phyloP scores from a whole-genome alignment of 805 yeast genomes.

The Wickerhamiella azymoides region DNA sequence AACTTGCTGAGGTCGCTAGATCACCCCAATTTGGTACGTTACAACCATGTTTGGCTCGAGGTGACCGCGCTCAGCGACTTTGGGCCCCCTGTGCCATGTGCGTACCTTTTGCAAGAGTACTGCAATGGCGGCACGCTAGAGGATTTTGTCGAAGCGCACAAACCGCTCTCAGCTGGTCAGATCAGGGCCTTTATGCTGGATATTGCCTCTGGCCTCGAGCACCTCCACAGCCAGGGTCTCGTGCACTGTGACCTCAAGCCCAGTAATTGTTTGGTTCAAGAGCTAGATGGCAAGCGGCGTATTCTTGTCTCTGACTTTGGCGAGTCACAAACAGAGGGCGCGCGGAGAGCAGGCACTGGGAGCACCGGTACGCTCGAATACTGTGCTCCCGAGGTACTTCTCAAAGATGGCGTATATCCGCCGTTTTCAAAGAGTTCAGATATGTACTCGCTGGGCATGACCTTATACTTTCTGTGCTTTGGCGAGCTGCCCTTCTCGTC shows the following conservation, averaged over 20 bases:
- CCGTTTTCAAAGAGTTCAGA: slow-evolving; percentile 65
- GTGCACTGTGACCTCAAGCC: slow-evolving; percentile 87
- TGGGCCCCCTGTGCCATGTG: slow-evolving; percentile 54
- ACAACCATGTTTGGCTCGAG: slow-evolving; percentile 89
- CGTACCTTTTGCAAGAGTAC: slow-evolving; percentile 72
- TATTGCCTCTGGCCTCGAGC: slow-evolving; percentile 53
- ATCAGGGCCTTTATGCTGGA: slow-evolving; percentile 57
- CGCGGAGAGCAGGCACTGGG: slow-evolving; percentile 53
- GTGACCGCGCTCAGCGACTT: slow-evolving; percentile 38
- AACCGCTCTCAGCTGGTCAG: slow-evolving; percentile 36
- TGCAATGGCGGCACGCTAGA: slow-evolving; percentile 84
- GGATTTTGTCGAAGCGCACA: slow-evolving; percentile 33
- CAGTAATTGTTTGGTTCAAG: slow-evolving; percentile 55
- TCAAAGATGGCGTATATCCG: slow-evolving; percentile 27
- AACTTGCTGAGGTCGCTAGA: slow-evolving; percentile 41
- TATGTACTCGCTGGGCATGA: slow-evolving; percentile 71
- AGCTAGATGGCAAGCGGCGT: slow-evolving; percentile 35
- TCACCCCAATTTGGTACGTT: slow-evolving; percentile 55
- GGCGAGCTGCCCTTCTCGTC: slow-evolving; percentile 49
- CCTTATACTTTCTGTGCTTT: slow-evolving; percentile 60
- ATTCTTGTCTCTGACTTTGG: slow-evolving; percentile 81
- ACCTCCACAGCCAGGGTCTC: slow-evolving; percentile 59
- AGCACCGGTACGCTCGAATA: slow-evolving; percentile 80
- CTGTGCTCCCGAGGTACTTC: slow-evolving; percentile 71
- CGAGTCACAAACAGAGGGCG: slow-evolving; percentile 68